Percentiles rank a stretch among this genome's conserved stretches.
Evolutionary conservation across 2,329 filamentous ascomycete species (phyloP).

Genomic region (Berkeleyomyces basicola): DNA sequence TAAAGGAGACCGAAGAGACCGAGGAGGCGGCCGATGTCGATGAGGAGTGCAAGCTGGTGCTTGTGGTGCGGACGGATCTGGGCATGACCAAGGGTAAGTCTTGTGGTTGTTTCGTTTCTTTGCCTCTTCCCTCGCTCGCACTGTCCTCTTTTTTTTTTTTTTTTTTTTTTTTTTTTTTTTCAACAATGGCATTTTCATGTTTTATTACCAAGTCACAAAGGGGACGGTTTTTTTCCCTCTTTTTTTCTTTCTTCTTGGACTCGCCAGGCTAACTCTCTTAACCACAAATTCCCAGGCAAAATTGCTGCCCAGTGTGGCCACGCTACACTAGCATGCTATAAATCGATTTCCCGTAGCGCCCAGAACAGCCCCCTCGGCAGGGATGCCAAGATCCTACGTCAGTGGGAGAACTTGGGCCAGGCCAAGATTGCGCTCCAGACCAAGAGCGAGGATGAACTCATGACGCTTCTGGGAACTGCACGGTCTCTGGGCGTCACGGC

Average conservation of each 20-base stretch:
- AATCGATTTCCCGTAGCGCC: constrained; percentile 48
- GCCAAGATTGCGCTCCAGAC: constrained; percentile 86
- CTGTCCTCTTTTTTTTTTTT: background rate
- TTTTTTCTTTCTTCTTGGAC: background rate
- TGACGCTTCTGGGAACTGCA: constrained; percentile 59
- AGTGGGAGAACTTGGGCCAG: constrained; percentile 78
- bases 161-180: background rate
- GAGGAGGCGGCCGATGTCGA: constrained; percentile 22
- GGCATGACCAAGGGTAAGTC: constrained; percentile 87
- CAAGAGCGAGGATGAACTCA: constrained; percentile 70
- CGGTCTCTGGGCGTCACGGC: constrained; percentile 72
- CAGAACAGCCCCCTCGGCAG: constrained; percentile 33
- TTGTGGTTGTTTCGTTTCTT: background rate
- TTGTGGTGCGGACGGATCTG: constrained; percentile 83
- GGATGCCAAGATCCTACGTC: constrained; percentile 48
- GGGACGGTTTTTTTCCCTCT: background rate
- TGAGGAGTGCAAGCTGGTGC: constrained; percentile 90
- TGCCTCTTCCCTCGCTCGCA: background rate
- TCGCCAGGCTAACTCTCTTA: too few relatives aligned
- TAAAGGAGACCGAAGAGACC: too few relatives aligned
- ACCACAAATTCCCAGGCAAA: constrained; percentile 47
- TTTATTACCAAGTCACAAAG: background rate
- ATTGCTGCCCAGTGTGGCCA: constrained; percentile 92
- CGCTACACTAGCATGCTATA: constrained; percentile 96
- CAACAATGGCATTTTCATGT: background rate